Evolutionary conservation across 352 stramenopile species (phyloP), one percentile per base, ranked within the genome.

Genomic region (Phytophthora pistaciae): DNA sequence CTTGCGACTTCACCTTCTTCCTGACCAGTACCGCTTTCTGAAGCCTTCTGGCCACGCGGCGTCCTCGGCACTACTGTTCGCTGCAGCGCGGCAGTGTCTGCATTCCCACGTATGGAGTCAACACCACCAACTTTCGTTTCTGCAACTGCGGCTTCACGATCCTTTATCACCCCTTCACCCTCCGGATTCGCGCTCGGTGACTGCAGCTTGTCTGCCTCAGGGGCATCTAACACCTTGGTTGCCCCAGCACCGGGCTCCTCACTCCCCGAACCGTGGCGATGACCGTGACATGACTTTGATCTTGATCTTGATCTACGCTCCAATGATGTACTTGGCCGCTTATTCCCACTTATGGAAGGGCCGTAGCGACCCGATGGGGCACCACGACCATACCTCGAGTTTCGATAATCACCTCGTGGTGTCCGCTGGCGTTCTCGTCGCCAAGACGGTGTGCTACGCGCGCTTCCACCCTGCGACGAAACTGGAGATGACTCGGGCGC

Each of bases 281-380:
- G 38, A 46, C 38, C 38, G 16, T 46, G 38, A 13, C n/a, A 20
- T n/a, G 38, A 46, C 11, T 46, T 46, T 14, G 38, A 46, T n/a
- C 38, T 46, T 6, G 73, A 80, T 25, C 64, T 58, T 27, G 69
- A 72, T 61, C 49, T 64, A 57, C 54, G 55, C 52, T 60, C 56
- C 36, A 61, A 21, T 14, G 57, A 50, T 18, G n/a, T 38, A 61
- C 52, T 55, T 31, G 55, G 38, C 6, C 60, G 68, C 4, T 74
- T 74, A n/a, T 55, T 70, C 36, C 60, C 68, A 52, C 44, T 73
- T 3, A 62, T 36, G 5, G 44, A 52, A 3, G 64, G 29, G 6
- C 60, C 56, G 23, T 69, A 64, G 55, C 44, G 55, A 25, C 60
- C 49, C n/a, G 36, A 46, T 49, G 50, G 44, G 27, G 50, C 46